phyloP scores from a whole-genome alignment of 2,329 filamentous ascomycete genomes.

The Hirsutella thompsonii region DNA sequence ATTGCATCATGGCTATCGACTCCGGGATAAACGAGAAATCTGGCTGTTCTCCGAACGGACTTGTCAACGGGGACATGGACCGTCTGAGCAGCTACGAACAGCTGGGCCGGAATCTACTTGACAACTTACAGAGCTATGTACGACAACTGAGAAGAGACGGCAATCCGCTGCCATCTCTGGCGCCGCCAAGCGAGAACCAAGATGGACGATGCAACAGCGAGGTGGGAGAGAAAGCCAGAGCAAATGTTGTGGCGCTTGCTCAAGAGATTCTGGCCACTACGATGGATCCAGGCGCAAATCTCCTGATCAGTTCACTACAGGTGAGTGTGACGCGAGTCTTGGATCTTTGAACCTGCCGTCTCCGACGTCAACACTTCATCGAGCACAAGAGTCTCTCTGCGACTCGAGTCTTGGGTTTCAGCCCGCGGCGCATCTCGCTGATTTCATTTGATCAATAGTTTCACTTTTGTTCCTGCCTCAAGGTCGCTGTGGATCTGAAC shows the following conservation, averaged over 20 bases:
- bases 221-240: background rate
- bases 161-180: background rate
- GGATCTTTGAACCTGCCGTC: too few species aligned
- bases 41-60: too few species aligned
- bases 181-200: background rate
- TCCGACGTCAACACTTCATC: too few species aligned
- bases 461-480: conserved; percentile 1
- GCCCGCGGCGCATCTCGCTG: too few species aligned
- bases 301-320: conserved; percentile 1
- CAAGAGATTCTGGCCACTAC: conserved; percentile 1
- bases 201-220: background rate
- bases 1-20: too few species aligned
- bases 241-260: background rate
- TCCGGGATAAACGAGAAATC: too few species aligned
- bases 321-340: background rate
- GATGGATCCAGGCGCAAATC: background rate
- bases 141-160: background rate
- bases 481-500: background rate
- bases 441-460: background rate
- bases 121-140: background rate
- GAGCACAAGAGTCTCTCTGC: too few species aligned
- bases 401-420: too few species aligned
- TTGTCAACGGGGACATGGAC: too few species aligned
- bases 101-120: background rate
- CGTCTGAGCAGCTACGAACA: too few species aligned